Evolutionary conservation across 2,329 filamentous ascomycete species (phyloP).

Genomic region (Magnaporthiopsis incrustans): DNA sequence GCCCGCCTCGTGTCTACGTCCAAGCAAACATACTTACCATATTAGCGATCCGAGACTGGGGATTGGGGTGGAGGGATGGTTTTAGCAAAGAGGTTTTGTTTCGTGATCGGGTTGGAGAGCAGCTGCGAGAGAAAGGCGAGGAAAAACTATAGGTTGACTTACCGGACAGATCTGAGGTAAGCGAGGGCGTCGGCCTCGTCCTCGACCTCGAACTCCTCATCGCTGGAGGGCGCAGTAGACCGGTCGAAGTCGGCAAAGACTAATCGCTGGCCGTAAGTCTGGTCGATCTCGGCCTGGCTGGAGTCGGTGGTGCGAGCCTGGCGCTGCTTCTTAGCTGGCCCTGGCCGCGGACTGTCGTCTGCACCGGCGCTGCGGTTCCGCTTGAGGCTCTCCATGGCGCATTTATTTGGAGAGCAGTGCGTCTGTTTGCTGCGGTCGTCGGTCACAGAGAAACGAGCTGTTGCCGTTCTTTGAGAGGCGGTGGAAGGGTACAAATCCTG

Average conservation of each 20-base stretch:
- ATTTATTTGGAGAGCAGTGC: neutral
- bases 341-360: neutral
- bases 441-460: neutral
- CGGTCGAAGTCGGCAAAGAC: slow-evolving; percentile 59
- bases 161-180: slow-evolving; percentile 66
- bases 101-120: slow-evolving; percentile 2
- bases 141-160: slow-evolving; percentile 23
- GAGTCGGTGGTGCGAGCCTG: neutral
- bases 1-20: slow-evolving; percentile 62
- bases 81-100: slow-evolving; percentile 20
- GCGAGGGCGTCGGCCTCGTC: slow-evolving; percentile 60
- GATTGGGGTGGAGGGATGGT: slow-evolving; percentile 12
- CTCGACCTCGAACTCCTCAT: slow-evolving; percentile 58
- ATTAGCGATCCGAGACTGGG: slow-evolving; percentile 32
- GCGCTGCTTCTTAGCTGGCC: slow-evolving; percentile 5
- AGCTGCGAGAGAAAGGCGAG: neutral
- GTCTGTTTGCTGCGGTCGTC: too few species aligned
- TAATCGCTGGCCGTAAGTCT: slow-evolving; percentile 60
- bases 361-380: neutral
- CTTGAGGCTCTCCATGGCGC: slow-evolving; percentile 1
- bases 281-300: slow-evolving; percentile 6
- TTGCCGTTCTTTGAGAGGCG: neutral
- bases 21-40: slow-evolving; percentile 32
- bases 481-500: neutral
- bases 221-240: slow-evolving; percentile 30